Evolutionary conservation across 2,329 filamentous ascomycete genomes (phyloP).

Genomic region (Triangularia verruculosa): DNA sequence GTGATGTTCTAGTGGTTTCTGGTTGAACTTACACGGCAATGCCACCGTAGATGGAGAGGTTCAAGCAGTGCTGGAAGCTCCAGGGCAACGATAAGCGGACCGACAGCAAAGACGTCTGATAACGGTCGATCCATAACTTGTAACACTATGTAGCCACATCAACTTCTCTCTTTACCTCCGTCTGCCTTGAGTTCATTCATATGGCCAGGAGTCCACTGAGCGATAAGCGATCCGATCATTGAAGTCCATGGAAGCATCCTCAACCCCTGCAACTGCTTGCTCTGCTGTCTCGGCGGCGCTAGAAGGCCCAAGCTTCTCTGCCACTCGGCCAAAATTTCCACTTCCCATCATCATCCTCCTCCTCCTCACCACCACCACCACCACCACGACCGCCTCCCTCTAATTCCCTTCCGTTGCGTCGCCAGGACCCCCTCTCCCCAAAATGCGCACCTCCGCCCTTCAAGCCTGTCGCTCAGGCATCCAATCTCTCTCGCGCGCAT

Average conservation of each 20-base stretch:
- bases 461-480: slow-evolving; percentile 21
- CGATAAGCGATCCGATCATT: background rate
- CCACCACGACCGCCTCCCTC: slow-evolving; percentile 1
- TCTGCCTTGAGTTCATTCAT: no score
- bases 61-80: slow-evolving; percentile 86
- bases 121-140: background rate
- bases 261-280: background rate
- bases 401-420: background rate
- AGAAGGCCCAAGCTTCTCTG: slow-evolving; percentile 9
- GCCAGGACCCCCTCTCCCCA: background rate
- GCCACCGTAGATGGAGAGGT: slow-evolving; percentile 73
- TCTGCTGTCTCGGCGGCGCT: no score
- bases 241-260: background rate
- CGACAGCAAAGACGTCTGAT: slow-evolving; percentile 62
- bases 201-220: background rate
- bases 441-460: slow-evolving; percentile 26
- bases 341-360: background rate
- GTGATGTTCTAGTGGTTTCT: background rate
- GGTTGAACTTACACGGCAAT: slow-evolving; percentile 6
- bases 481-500: slow-evolving; percentile 6
- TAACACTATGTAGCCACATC: slow-evolving; percentile 3
- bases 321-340: slow-evolving; percentile 12
- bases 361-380: slow-evolving; percentile 11
- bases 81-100: slow-evolving; percentile 86
- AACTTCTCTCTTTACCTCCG: no score